Base-by-base conservation (phyloP, 768 basidiomycete genomes). In the Suillus lakei region DNA sequence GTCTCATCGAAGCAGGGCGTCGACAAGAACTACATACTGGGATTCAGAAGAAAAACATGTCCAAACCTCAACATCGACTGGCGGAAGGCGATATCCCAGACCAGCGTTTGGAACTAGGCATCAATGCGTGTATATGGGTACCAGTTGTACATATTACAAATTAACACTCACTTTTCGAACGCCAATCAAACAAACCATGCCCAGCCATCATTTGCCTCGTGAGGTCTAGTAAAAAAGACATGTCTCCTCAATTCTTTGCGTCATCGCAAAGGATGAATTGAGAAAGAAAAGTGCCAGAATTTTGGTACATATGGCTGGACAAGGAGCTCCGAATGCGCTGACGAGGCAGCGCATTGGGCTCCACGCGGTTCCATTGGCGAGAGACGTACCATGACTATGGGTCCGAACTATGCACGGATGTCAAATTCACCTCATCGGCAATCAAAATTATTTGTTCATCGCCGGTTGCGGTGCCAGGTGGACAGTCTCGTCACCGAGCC, bases 61-160 rank as follows among this genome's bases (percentile, higher is more conserved):
- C 61, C 61, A 53, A 62, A 54, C 61, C 32, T 36, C 18, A 51
- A 54, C 61, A 26, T 62, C 48, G n/a, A 34, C 44, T 48, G 48
- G 32, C 18, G 48, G 61, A 36, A 54, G 48, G 32, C n/a, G 26
- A 21, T 62, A 26, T 21, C 10, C 34, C 51, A 23, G 21, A 55
- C 61, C 34, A 62, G 36, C 50, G 26, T 48, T 62, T 23, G 23
- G 26, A 56, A 30, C 60, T 61, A 23, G 21, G 7, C 2, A 8
- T 28, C 32, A n/a, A 32, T n/a, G 23, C 3, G 53, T 56, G 32
- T n/a, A 36, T 36, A 21, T 34, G 21, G 3, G 32, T 34, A 4
- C 10, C 34, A 23, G 21, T 36, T 12, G 21, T 18, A 34, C 12
- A 53, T 28, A 39, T 62, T 9, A 28, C 6, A 38, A 18, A 36